A percentile compares a stretch with the other conserved stretches of the same genome.
These are phyloP conservation scores for Penicillium longicatenatum DNA, from an alignment of 495 filamentous ascomycete species.

Conservation along the genomic window DNA sequence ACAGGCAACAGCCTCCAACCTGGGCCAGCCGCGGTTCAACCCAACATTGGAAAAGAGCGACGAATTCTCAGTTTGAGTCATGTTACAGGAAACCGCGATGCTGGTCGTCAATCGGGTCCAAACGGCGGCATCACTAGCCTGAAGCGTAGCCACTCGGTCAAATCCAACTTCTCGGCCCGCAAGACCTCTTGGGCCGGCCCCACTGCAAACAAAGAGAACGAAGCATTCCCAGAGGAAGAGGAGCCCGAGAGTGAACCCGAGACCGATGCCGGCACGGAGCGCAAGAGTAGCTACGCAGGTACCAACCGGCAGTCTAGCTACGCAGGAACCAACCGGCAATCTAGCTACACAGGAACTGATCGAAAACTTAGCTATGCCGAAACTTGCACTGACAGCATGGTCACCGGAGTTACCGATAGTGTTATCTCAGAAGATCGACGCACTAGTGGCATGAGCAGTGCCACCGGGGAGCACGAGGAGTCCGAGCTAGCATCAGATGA, in stretches of 20 bases:
- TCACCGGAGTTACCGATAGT: conserved; percentile 40
- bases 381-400: conserved; percentile 50
- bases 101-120: conserved; percentile 53
- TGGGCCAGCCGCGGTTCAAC: conserved; percentile 49
- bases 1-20: conserved; percentile 41
- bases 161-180: conserved; percentile 60
- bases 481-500: conserved; percentile 15
- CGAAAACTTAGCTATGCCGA: conserved; percentile 44
- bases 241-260: conserved; percentile 44
- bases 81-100: conserved; percentile 75
- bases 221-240: conserved; percentile 56
- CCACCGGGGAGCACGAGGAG: conserved; percentile 19
- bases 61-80: conserved; percentile 88
- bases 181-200: conserved; percentile 76
- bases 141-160: conserved; percentile 73
- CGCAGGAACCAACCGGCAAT: conserved; percentile 42
- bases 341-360: conserved; percentile 42
- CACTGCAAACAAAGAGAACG: conserved; percentile 63
- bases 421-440: conserved; percentile 51
- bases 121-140: conserved; percentile 51
- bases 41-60: conserved; percentile 54
- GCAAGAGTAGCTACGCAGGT: conserved; percentile 50
- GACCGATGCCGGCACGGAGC: conserved; percentile 56
- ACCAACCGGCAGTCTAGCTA: conserved; percentile 15
- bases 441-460: conserved; percentile 47